Conservation (phyloP, 208 protist species). For the Leishmania aethiopica region DNA sequence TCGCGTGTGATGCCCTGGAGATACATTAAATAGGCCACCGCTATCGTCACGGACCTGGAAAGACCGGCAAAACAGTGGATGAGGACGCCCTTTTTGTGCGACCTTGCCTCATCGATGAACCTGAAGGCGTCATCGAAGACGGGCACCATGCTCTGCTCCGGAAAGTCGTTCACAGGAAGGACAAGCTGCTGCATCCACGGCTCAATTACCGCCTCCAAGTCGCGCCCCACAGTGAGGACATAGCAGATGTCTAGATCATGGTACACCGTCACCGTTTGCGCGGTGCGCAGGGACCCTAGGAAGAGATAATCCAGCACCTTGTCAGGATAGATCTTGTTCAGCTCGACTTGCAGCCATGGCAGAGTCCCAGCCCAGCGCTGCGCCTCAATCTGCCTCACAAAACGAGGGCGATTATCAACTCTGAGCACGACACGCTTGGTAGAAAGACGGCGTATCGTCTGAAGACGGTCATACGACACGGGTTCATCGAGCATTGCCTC, state of each 20-base stretch:
- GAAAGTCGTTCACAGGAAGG: conserved; percentile 78
- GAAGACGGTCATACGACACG: conserved; percentile 39
- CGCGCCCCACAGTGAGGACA: conserved; percentile 76
- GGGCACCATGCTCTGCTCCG: conserved; percentile 58
- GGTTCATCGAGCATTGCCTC: conserved; percentile 59
- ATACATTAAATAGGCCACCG: conserved; percentile 88
- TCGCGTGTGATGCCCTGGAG: conserved; percentile 58
- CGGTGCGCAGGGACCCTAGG: conserved; percentile 84
- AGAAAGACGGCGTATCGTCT: not conserved
- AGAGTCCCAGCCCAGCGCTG: conserved; percentile 50
- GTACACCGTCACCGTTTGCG: conserved; percentile 80
- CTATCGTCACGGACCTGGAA: conserved; percentile 86
- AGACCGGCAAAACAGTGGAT: conserved; percentile 92
- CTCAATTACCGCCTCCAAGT: conserved; percentile 67
- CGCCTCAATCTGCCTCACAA: conserved; percentile 61
- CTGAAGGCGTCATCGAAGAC: conserved; percentile 73
- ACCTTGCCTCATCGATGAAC: conserved; percentile 80
- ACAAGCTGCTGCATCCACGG: conserved; percentile 82
- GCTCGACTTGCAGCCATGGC: conserved; percentile 70
- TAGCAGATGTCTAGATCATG: conserved; percentile 82
- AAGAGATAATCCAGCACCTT: conserved; percentile 86
- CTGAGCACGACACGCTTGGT: conserved; percentile 42
- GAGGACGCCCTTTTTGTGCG: conserved; percentile 65
- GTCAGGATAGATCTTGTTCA: conserved; percentile 92
- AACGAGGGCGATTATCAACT: conserved; percentile 76